Percentiles rank a stretch among this genome's conserved stretches.
These are phyloP conservation scores for Phlegmacium glaucopus DNA, from an alignment of 768 basidiomycete genomes.

Conservation along the genomic window DNA sequence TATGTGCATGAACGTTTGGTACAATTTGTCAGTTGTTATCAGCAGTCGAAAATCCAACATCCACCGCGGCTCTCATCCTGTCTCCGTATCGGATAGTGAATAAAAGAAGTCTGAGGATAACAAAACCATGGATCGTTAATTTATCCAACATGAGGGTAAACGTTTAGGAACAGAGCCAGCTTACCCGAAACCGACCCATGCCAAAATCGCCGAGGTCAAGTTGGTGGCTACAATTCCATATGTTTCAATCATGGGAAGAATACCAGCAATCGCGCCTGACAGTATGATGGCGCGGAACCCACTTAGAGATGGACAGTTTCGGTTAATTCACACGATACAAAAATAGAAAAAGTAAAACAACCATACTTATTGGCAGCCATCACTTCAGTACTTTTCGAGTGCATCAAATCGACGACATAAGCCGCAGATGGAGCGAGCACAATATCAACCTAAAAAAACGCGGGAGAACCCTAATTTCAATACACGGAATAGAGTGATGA, in stretches of 20 bases:
- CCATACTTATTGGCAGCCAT: conserved; percentile 51
- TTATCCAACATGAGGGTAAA: neutral
- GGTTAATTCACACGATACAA: neutral
- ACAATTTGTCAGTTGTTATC: conserved; percentile 23
- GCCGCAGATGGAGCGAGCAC: conserved; percentile 48
- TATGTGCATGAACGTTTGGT: no score
- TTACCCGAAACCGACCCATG: conserved; percentile 50
- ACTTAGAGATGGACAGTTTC: conserved; percentile 24
- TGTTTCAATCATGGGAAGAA: conserved; percentile 48
- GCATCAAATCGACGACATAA: conserved; percentile 56
- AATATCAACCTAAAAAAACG: conserved; percentile 45
- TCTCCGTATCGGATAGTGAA: conserved; percentile 53
- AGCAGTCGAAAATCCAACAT: conserved; percentile 49
- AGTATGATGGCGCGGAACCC: conserved; percentile 41
- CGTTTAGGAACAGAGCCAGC: conserved; percentile 19
- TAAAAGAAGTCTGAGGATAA: conserved; percentile 40
- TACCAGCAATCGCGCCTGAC: conserved; percentile 34
- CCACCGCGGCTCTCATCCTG: conserved; percentile 49
- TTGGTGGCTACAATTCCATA: conserved; percentile 50
- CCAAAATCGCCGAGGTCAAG: conserved; percentile 38
- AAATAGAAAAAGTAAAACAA: neutral
- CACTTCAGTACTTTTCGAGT: conserved; percentile 52
- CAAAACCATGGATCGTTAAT: conserved; percentile 2
- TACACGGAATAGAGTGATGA: no score
- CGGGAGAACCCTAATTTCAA: neutral